These are phyloP conservation scores for Penicillium olsonii DNA, from an alignment of 2,329 filamentous ascomycete genomes.

Conservation along the genomic window DNA sequence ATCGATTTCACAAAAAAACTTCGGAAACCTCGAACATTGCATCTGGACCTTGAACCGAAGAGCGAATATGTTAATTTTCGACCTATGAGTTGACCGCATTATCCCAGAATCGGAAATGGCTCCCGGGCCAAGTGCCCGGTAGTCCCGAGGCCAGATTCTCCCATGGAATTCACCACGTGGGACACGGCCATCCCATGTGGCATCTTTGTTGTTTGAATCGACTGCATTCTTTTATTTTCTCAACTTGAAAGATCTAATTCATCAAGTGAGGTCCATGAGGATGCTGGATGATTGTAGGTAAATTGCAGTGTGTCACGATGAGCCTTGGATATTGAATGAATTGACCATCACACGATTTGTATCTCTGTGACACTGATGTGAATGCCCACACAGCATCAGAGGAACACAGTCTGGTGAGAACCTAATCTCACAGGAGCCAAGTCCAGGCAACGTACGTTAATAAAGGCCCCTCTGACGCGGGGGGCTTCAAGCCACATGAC, in stretches of 20 bases:
- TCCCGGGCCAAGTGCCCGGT: too few species aligned
- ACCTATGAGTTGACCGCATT: too few species aligned
- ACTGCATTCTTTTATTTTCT: background rate
- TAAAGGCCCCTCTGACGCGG: conserved; percentile 15
- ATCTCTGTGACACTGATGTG: background rate
- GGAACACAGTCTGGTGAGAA: background rate
- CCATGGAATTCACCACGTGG: background rate
- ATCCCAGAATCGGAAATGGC: too few species aligned
- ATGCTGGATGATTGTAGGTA: background rate
- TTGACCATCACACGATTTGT: background rate
- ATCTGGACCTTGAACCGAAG: too few species aligned
- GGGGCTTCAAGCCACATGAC: conserved; percentile 23
- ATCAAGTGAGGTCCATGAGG: too few species aligned
- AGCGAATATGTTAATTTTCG: too few species aligned
- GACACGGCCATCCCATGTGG: background rate
- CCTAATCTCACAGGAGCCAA: background rate
- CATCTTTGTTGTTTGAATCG: background rate
- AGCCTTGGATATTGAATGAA: background rate
- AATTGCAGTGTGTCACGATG: background rate
- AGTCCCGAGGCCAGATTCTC: background rate
- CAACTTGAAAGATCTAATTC: too few species aligned
- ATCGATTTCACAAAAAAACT: too few species aligned
- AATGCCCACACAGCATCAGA: background rate
- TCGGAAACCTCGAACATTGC: too few species aligned
- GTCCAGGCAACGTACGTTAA: background rate